These are phyloP conservation scores for Citrus maxima DNA, from an alignment of 345 rosid species.

Conservation along the genomic window DNA sequence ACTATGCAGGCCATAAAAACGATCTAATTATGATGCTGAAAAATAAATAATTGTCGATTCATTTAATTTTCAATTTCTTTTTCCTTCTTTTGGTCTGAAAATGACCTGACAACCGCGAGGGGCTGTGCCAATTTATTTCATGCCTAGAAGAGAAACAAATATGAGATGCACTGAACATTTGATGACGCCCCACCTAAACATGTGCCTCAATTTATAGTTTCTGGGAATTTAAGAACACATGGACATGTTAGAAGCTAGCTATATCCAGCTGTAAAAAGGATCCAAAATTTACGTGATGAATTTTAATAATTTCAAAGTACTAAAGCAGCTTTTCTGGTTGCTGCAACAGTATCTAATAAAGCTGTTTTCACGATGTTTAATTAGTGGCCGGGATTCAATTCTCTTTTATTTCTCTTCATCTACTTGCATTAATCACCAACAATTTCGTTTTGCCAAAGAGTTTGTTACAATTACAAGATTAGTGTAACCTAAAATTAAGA, in stretches of 20 bases:
- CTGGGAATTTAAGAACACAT: not conserved
- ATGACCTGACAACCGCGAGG: not conserved
- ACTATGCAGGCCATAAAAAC: not conserved
- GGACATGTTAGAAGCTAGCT: not conserved
- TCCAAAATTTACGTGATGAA: not conserved
- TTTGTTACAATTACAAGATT: too few species aligned
- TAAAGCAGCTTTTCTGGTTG: not conserved
- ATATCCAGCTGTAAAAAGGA: not conserved
- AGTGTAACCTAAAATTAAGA: too few species aligned
- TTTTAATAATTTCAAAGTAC: not conserved
- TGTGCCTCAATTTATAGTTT: not conserved
- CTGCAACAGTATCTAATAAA: not conserved
- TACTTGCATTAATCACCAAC: too few species aligned
- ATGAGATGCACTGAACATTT: not conserved
- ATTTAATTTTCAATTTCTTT: not conserved
- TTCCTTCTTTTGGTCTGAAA: not conserved
- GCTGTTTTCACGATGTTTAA: too few species aligned
- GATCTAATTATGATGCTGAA: not conserved
- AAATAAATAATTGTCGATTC: not conserved
- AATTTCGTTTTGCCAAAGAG: too few species aligned
- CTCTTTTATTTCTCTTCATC: too few species aligned
- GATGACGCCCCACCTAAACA: not conserved
- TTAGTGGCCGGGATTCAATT: too few species aligned
- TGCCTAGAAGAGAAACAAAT: not conserved
- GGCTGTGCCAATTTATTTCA: not conserved